These are phyloP conservation scores for Pugionium cornutum DNA, from an alignment of 345 rosid genomes.

Conservation along the genomic window DNA sequence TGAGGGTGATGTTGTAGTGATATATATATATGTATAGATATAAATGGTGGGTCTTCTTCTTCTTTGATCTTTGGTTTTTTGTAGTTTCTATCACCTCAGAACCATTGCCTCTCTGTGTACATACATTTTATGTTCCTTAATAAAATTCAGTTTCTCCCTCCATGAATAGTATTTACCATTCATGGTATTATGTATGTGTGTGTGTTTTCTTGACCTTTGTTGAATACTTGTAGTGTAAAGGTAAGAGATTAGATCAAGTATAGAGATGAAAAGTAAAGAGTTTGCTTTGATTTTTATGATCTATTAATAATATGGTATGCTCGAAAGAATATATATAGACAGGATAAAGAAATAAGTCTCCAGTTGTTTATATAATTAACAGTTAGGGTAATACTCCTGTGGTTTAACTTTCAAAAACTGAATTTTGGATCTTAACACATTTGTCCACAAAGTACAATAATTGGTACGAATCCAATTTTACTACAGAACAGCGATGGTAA, in stretches of 20 bases:
- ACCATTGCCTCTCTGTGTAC: slow-evolving; percentile 28
- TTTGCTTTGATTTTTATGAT: no score
- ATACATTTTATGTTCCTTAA: slow-evolving; percentile 31
- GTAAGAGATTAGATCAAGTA: no score
- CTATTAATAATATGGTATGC: no score
- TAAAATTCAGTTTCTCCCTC: slow-evolving; percentile 31
- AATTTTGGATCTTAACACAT: not conserved
- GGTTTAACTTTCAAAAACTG: not conserved
- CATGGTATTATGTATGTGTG: no score
- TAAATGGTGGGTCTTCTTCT: slow-evolving; percentile 14
- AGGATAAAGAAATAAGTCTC: no score
- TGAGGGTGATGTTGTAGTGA: slow-evolving; percentile 32
- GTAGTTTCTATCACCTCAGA: slow-evolving; percentile 4
- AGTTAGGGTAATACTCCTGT: no score
- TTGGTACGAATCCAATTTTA: no score
- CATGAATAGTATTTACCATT: not conserved
- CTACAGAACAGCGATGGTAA: slow-evolving; percentile 17
- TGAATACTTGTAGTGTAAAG: no score
- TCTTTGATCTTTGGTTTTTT: slow-evolving; percentile 15
- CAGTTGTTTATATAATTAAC: no score
- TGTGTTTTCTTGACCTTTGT: no score
- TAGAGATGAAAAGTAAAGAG: no score
- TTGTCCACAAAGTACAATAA: not conserved
- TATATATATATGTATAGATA: slow-evolving; percentile 7
- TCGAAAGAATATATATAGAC: no score